These are phyloP conservation scores for Candida namnaoensis DNA, from an alignment of 805 yeast genomes.

Conservation along the genomic window DNA sequence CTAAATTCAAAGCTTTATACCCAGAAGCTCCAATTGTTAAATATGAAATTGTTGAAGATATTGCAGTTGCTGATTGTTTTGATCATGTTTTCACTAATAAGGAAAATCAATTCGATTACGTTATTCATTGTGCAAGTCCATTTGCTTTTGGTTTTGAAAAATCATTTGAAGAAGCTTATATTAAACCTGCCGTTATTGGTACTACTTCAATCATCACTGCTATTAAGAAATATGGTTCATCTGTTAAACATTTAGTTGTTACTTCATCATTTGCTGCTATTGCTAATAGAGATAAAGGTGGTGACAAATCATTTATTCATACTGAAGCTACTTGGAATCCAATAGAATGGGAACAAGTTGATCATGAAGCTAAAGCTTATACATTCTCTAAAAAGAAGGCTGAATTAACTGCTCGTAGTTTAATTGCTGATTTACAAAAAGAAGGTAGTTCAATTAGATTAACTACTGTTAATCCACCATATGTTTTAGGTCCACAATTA, in stretches of 20 bases:
- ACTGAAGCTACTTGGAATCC: constrained; percentile 46
- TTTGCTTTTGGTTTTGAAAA: constrained; percentile 30
- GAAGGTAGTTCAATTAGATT: constrained; percentile 27
- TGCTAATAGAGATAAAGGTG: constrained; percentile 24
- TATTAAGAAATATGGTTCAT: constrained; percentile 28
- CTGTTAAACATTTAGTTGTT: constrained; percentile 37
- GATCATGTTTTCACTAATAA: constrained; percentile 28
- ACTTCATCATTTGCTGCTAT: constrained; percentile 48
- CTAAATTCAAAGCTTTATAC: constrained; percentile 7
- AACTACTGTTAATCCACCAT: constrained; percentile 40
- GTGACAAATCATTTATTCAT: constrained; percentile 24
- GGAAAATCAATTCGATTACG: constrained; percentile 37
- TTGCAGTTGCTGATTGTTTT: constrained; percentile 30
- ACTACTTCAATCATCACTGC: constrained; percentile 40
- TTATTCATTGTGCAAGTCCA: constrained; percentile 50
- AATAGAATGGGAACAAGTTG: constrained; percentile 36
- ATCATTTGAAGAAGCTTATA: constrained; percentile 32
- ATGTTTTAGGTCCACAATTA: constrained; percentile 50
- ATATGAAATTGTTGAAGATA: constrained; percentile 34
- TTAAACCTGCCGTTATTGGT: constrained; percentile 43
- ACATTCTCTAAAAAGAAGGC: constrained; percentile 53
- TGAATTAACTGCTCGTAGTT: constrained; percentile 53
- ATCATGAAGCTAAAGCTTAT: constrained; percentile 32
- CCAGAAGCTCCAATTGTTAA: constrained; percentile 14
- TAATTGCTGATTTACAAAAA: constrained; percentile 22